Evolutionary conservation across 1,284 basidiomycete genomes (phyloP), one percentile per base, ranked within the genome.

Genomic region (Coriolopsis trogii): DNA sequence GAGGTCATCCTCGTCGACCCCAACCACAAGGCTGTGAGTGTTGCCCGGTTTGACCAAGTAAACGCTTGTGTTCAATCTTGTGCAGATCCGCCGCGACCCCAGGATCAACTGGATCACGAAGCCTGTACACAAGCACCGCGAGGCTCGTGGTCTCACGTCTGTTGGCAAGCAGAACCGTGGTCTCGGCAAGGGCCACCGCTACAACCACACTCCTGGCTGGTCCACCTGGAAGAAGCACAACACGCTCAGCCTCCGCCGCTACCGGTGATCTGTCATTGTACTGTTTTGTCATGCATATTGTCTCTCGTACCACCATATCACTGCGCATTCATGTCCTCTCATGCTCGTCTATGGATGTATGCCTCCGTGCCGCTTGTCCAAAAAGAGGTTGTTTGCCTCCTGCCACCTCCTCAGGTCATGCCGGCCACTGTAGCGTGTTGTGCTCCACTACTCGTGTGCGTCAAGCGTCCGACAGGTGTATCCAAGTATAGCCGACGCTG

Each of bases 91-190:
- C 61, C 91, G 95, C 60, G 96, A 99, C 71, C 78, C 96, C 60
- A 85, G 94, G 67, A 98, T 99, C 82, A 98, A 93, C 89, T 98
- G 95, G 96, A 99, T 99, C 77, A 81, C 82, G 70, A 95, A 96
- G 75, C 90, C 96, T 23, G 96, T 99, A 50, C 97, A 99, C 90
- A 99, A 98, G 81, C 93, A 90, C 72, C 89, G 97, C 70, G 97
- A 99, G 77, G 84, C 92, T 64, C 93, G 97, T 73, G 97, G 97
- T 65, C 93, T 99, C 65, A 99, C 97, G 68, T 87, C 88, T 70
- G 87, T 93, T 63, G 96, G 96, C 70, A 98, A 98, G 79, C 89
- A 91, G 88, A 93, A 93, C 77, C 89, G 92, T 75, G 92, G 92
- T 68, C 75, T 98, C 68, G 95, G 95, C 80, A 98, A 98, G 77